Percentiles rank a stretch among this genome's conserved stretches.
Evolutionary conservation across 164 flowering plant genomes (phyloP).

Genomic region (Sextonia rubra): DNA sequence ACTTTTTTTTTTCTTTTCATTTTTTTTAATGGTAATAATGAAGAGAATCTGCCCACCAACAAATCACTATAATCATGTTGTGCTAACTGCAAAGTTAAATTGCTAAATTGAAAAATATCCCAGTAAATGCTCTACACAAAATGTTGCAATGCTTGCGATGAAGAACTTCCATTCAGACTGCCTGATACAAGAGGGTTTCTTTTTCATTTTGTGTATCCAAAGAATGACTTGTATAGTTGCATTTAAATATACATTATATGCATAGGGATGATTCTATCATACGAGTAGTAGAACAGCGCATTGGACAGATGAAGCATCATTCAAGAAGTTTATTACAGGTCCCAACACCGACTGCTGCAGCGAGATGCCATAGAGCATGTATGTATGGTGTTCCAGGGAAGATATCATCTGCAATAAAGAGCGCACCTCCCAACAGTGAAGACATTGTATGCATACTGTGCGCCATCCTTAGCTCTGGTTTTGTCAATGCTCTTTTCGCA

Average conservation of each 20-base stretch:
- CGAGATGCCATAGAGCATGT: constrained; percentile 98
- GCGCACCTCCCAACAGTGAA: constrained; percentile 67
- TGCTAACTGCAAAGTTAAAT: too few species aligned
- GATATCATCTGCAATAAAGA: constrained; percentile 83
- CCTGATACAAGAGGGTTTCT: too few species aligned
- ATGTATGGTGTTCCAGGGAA: constrained; percentile 76
- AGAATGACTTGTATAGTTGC: not conserved
- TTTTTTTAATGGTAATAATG: too few species aligned
- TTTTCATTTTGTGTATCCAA: not conserved
- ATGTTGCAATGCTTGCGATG: too few species aligned
- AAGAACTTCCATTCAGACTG: too few species aligned
- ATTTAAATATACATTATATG: not conserved
- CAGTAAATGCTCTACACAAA: too few species aligned
- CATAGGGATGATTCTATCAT: not conserved
- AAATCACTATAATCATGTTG: too few species aligned
- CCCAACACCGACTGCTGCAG: constrained; percentile 89
- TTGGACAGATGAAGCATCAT: not conserved
- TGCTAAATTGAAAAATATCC: too few species aligned
- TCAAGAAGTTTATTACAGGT: constrained; percentile 91
- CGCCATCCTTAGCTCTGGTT: constrained; percentile 69
- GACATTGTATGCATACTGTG: constrained; percentile 84
- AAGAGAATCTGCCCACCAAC: too few species aligned
- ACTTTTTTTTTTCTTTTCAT: too few species aligned
- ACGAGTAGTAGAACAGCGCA: not conserved
- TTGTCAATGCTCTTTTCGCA: constrained; percentile 70